Conservation (phyloP, 768 basidiomycete genomes). For the Lyophyllum decastes region DNA sequence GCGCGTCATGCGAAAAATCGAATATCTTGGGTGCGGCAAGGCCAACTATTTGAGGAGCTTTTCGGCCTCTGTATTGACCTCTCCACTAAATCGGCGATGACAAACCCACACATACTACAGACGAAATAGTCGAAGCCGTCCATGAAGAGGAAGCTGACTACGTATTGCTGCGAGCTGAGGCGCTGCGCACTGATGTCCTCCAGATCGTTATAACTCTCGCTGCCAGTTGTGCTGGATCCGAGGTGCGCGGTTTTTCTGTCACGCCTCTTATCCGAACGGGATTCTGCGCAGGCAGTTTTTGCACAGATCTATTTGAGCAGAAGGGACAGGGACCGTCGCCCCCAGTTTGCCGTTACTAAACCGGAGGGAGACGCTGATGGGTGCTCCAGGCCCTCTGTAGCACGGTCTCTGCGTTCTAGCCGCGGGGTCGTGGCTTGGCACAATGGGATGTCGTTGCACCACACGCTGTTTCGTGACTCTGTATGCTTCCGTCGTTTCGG, state of each 20-base stretch:
- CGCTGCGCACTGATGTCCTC: slow-evolving; percentile 36
- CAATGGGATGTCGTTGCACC: slow-evolving; percentile 39
- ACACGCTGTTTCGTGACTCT: slow-evolving; percentile 41
- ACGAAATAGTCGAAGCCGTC: slow-evolving; percentile 29
- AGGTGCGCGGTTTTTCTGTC: slow-evolving; percentile 19
- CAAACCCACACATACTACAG: slow-evolving; percentile 37
- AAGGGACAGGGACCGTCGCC: too few species aligned
- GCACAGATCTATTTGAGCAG: too few species aligned
- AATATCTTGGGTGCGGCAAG: slow-evolving; percentile 28
- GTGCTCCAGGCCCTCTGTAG: too few species aligned
- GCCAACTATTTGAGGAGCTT: slow-evolving; percentile 23
- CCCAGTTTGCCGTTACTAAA: too few species aligned
- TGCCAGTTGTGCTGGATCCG: slow-evolving; percentile 40
- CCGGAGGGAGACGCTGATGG: too few species aligned
- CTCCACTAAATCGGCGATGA: slow-evolving; percentile 41
- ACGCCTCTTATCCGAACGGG: too few species aligned
- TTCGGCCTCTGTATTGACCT: slow-evolving; percentile 29
- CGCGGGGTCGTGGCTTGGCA: slow-evolving; percentile 34
- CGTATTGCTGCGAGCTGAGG: slow-evolving; percentile 38
- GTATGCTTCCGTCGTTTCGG: slow-evolving; percentile 25
- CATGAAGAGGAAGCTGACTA: slow-evolving; percentile 32
- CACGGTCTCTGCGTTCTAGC: slow-evolving; percentile 39
- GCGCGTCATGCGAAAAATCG: slow-evolving; percentile 31
- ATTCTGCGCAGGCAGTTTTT: slow-evolving; percentile 23
- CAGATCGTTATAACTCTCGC: slow-evolving; percentile 43